Conservation (phyloP, 306 rosid species). For the Rosa chinensis region DNA sequence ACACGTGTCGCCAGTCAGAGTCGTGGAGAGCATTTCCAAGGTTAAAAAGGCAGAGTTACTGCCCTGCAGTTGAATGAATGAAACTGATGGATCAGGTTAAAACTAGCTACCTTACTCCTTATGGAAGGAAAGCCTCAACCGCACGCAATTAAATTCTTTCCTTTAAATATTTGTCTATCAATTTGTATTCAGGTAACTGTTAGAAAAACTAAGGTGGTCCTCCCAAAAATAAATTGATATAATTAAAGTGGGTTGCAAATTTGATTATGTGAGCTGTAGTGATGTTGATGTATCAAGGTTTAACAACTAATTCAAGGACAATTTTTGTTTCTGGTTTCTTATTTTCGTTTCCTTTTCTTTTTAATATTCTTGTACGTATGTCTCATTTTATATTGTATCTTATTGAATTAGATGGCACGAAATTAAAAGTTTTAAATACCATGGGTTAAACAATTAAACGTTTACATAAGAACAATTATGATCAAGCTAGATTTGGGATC, state of each 20-base stretch:
- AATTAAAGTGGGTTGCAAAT: neutral
- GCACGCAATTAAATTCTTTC: neutral
- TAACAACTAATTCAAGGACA: constrained; percentile 4
- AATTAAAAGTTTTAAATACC: no score
- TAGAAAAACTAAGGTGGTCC: neutral
- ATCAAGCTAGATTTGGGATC: no score
- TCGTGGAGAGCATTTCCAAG: constrained; percentile 83
- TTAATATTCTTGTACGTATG: no score
- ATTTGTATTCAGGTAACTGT: no score
- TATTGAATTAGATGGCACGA: no score
- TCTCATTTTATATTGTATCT: no score
- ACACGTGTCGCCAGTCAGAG: constrained; percentile 66
- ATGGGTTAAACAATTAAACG: no score
- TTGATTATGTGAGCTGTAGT: neutral
- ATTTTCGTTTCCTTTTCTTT: neutral
- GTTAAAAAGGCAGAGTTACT: constrained; percentile 84
- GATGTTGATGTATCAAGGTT: constrained; percentile 10
- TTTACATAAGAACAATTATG: no score
- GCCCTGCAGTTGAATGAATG: constrained; percentile 20
- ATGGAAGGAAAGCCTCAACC: neutral
- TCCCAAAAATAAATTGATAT: neutral
- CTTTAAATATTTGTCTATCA: neutral
- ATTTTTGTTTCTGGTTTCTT: neutral
- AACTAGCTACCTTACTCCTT: neutral
- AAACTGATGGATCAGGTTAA: neutral